Evolutionary conservation across 768 basidiomycete species (phyloP).

Genomic region (Pleurotus sapidus): DNA sequence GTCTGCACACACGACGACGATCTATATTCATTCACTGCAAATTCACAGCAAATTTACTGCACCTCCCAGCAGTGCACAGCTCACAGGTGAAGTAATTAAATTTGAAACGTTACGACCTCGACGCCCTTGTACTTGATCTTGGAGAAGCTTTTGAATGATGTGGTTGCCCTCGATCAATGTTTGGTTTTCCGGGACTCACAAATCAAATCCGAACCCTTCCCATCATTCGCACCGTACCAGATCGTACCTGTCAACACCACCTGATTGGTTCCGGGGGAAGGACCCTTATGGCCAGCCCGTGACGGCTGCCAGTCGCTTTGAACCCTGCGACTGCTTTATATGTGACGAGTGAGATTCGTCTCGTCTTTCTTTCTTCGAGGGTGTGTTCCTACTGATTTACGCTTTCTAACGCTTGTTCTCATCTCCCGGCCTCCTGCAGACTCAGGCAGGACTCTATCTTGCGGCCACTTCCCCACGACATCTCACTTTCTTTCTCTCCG

Average conservation of each 20-base stretch:
- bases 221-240: conserved; percentile 3
- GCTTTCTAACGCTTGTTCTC: not conserved
- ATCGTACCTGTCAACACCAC: conserved; percentile 3
- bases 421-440: not conserved
- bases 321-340: not conserved
- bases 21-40: no score
- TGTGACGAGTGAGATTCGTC: not conserved
- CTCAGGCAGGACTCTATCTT: not conserved
- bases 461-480: not conserved
- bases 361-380: conserved; percentile 1
- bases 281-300: conserved; percentile 4
- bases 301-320: not conserved
- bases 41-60: no score
- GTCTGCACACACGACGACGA: no score
- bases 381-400: not conserved
- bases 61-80: not conserved
- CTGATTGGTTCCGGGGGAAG: conserved; percentile 3
- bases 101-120: conserved; percentile 5
- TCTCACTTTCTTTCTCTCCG: not conserved
- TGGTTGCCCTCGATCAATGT: conserved; percentile 3
- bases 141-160: conserved; percentile 7
- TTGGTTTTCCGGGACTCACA: not conserved
- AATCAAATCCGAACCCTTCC: not conserved
- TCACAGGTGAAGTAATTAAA: not conserved
- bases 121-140: not conserved